Evolutionary conservation across 1,284 basidiomycete species (phyloP), one percentile per base, ranked within the genome.

Genomic region (Cerrena zonata): DNA sequence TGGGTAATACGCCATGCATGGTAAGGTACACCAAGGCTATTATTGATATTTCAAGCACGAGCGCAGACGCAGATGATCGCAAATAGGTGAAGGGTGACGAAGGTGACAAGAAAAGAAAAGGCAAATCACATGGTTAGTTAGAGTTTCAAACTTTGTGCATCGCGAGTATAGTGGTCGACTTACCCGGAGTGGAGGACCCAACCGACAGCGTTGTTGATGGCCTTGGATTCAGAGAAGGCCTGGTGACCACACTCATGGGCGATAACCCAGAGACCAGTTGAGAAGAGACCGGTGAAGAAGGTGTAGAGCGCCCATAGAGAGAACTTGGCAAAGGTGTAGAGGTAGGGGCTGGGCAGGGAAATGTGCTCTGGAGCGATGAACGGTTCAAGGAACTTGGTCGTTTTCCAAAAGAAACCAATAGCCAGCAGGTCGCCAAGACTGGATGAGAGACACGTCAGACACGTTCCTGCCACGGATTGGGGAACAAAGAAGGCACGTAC

Each of bases 1-100:
- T 99, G 95, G 3, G 89, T 91, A 68, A 99, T 94, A 56, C 94
- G 82, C 96, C 96, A 99, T 21, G 93, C 92, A 69, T 99, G 94
- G 74, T 94, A 99, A 10, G 96, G 95, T 13, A 99, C 95, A 49
- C 96, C 86, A 46, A 99, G 82, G 52, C 87, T 90, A 55, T 12
- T 51, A 42, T 46, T 21, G 13, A 39, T 21, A 39, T 39, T 18
- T 18, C 37, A 15, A 15, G n/a, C n/a, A n/a, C n/a, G n/a, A n/a
- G n/a, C n/a, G n/a, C n/a, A n/a, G n/a, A n/a, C n/a, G n/a, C n/a
- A n/a, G n/a, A n/a, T n/a, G n/a, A n/a, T n/a, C n/a, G n/a, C n/a
- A n/a, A n/a, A n/a, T n/a, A n/a, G n/a, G n/a, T n/a, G n/a, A n/a
- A n/a, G n/a, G n/a, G n/a, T n/a, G n/a, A n/a, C n/a, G 30, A 34